Evolutionary conservation across 129 eudicot genomes (phyloP).

Genomic region (Solidago caesia): DNA sequence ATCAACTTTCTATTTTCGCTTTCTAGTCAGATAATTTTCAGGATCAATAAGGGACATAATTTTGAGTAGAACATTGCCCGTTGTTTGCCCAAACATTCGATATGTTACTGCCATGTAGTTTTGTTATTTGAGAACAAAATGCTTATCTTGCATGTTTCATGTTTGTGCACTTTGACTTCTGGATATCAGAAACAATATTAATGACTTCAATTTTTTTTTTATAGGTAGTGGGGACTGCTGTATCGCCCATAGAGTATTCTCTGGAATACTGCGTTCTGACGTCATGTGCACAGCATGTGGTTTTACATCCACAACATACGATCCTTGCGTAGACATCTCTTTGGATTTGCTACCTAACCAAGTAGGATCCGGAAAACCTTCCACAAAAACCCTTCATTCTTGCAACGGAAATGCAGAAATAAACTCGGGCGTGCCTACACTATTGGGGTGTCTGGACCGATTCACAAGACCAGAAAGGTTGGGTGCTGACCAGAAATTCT

Average conservation of each 20-base stretch:
- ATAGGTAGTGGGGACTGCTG: constrained; percentile 89
- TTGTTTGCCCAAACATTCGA: background rate
- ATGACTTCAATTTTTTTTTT: background rate
- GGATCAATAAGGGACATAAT: too few species aligned
- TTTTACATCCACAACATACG: constrained; percentile 81
- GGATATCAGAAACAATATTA: background rate
- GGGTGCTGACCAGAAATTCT: constrained; percentile 89
- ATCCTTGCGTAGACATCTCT: constrained; percentile 91
- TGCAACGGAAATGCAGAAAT: constrained; percentile 36
- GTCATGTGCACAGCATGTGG: constrained; percentile 94
- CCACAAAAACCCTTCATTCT: constrained; percentile 37
- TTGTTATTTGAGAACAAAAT: background rate
- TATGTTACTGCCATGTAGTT: background rate
- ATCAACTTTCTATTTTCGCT: constrained; percentile 11
- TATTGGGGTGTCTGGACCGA: constrained; percentile 77
- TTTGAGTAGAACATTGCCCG: too few species aligned
- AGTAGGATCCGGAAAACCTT: constrained; percentile 36
- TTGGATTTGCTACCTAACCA: constrained; percentile 67
- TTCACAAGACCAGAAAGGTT: constrained; percentile 84
- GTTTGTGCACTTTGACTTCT: too few species aligned
- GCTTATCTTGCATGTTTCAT: background rate
- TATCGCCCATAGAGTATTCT: constrained; percentile 90
- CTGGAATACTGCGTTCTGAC: constrained; percentile 86
- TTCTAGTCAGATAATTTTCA: background rate
- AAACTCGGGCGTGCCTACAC: constrained; percentile 44